Evolutionary conservation across 1,139 yeast species (phyloP).

Genomic region (Ogataea hybrid): DNA sequence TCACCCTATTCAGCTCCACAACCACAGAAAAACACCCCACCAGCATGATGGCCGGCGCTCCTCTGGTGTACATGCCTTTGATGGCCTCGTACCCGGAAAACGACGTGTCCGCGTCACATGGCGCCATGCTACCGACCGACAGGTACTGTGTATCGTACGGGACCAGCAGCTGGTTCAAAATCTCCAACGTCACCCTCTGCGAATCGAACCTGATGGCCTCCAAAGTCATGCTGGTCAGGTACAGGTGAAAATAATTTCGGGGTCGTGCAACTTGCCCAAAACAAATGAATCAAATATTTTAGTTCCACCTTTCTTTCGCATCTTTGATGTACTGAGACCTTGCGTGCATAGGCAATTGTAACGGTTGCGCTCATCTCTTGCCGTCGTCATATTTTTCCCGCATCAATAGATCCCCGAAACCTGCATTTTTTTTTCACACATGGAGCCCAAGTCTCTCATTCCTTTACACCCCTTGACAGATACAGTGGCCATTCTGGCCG

Average conservation of each 20-base stretch:
- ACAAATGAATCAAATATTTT: background rate
- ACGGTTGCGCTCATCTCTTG: background rate
- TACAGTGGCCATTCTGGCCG: slow-evolving; percentile 30
- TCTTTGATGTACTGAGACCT: slow-evolving; percentile 4
- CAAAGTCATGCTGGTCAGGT: slow-evolving; percentile 34
- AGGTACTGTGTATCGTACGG: slow-evolving; percentile 79
- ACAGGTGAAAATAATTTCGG: background rate
- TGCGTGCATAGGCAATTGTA: slow-evolving; percentile 1
- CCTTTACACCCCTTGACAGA: slow-evolving; percentile 30
- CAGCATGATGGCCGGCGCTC: slow-evolving; percentile 98
- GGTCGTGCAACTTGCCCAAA: slow-evolving; percentile 1
- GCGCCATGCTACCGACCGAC: slow-evolving; percentile 39
- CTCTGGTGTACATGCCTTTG: slow-evolving; percentile 90
- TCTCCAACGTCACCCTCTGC: slow-evolving; percentile 44
- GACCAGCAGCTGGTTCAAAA: slow-evolving; percentile 77
- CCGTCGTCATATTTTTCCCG: background rate
- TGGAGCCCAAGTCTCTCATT: slow-evolving; percentile 15
- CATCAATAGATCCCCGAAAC: background rate
- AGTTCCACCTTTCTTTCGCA: background rate
- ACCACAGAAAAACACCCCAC: slow-evolving; percentile 88
- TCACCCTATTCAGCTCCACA: slow-evolving; percentile 50
- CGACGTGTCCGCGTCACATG: slow-evolving; percentile 40
- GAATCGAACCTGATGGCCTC: slow-evolving; percentile 72
- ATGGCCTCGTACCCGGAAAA: slow-evolving; percentile 69
- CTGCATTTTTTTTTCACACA: background rate